Conservation (phyloP, 352 stramenopile species). For the Aphanomyces euteiches region DNA sequence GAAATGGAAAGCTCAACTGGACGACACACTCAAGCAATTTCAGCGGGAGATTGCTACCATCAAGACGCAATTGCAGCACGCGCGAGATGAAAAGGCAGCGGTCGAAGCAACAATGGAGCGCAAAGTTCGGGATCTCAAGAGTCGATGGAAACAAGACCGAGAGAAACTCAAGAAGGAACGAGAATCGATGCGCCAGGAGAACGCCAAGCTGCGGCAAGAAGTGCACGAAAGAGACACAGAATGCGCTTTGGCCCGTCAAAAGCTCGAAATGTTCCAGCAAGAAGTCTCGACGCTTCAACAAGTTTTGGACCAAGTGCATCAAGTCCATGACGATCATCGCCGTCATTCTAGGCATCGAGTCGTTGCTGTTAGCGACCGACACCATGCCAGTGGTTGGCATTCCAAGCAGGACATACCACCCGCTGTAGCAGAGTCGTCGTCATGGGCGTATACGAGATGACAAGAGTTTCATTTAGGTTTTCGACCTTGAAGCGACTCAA, state of each 20-base stretch:
- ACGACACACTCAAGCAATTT: not conserved
- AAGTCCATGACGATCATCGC: not conserved
- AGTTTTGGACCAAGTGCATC: slow-evolving; percentile 15
- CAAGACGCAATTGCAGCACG: not conserved
- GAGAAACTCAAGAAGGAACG: slow-evolving; percentile 21
- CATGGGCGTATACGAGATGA: not conserved
- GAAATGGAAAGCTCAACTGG: slow-evolving; percentile 7
- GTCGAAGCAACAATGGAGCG: not conserved
- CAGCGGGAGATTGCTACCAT: not conserved
- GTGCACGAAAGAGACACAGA: slow-evolving; percentile 1
- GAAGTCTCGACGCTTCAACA: slow-evolving; percentile 35
- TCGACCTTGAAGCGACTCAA: slow-evolving; percentile 39
- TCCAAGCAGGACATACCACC: not conserved
- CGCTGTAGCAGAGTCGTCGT: not conserved
- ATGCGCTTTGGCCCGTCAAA: slow-evolving; percentile 5
- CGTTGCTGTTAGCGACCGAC: not conserved
- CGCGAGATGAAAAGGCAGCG: not conserved
- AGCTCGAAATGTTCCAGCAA: slow-evolving; percentile 26
- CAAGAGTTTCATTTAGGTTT: not conserved
- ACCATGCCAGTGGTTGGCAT: not conserved
- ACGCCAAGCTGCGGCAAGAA: not conserved
- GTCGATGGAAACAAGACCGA: slow-evolving; percentile 24
- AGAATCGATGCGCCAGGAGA: not conserved
- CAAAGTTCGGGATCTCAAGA: slow-evolving; percentile 27
- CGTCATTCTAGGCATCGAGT: not conserved